These are phyloP conservation scores for Spathaspora sp. DNA, from an alignment of 805 yeast genomes.

Conservation along the genomic window DNA sequence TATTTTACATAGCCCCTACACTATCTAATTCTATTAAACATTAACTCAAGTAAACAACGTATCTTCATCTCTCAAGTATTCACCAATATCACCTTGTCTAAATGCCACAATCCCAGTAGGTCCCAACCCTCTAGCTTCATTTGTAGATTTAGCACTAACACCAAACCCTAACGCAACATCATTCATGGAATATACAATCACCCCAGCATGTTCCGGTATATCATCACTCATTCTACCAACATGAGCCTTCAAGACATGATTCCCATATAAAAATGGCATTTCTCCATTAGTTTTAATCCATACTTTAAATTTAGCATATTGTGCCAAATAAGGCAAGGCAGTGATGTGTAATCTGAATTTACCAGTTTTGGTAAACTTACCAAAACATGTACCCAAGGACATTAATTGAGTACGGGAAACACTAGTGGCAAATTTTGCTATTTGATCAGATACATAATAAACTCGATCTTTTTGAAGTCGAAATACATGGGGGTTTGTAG, in stretches of 20 bases:
- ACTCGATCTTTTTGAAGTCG: slow-evolving; percentile 95
- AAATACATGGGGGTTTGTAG: slow-evolving; percentile 88
- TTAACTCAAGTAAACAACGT: slow-evolving; percentile 70
- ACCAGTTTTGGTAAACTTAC: slow-evolving; percentile 96
- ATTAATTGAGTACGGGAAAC: slow-evolving; percentile 85
- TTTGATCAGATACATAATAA: slow-evolving; percentile 80
- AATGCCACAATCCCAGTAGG: slow-evolving; percentile 95
- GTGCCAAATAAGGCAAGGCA: slow-evolving; percentile 76
- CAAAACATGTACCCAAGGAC: slow-evolving; percentile 91
- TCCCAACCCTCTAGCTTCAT: slow-evolving; percentile 80
- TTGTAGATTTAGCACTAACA: slow-evolving; percentile 86
- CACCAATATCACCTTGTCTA: slow-evolving; percentile 97
- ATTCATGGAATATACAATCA: slow-evolving; percentile 83
- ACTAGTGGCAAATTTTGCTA: slow-evolving; percentile 85
- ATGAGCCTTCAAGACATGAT: slow-evolving; percentile 94
- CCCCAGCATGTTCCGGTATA: slow-evolving; percentile 97
- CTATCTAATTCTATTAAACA: too few relatives aligned
- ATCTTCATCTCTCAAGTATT: slow-evolving; percentile 96
- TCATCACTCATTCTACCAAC: slow-evolving; percentile 96
- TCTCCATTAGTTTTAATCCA: slow-evolving; percentile 98
- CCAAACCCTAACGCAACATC: slow-evolving; percentile 96
- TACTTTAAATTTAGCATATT: slow-evolving; percentile 86
- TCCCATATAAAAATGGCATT: slow-evolving; percentile 96
- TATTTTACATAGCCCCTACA: slow-evolving; percentile 2
- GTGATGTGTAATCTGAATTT: slow-evolving; percentile 94